These are phyloP conservation scores for Phytophthora pisi DNA, from an alignment of 352 stramenopile genomes.

Conservation along the genomic window DNA sequence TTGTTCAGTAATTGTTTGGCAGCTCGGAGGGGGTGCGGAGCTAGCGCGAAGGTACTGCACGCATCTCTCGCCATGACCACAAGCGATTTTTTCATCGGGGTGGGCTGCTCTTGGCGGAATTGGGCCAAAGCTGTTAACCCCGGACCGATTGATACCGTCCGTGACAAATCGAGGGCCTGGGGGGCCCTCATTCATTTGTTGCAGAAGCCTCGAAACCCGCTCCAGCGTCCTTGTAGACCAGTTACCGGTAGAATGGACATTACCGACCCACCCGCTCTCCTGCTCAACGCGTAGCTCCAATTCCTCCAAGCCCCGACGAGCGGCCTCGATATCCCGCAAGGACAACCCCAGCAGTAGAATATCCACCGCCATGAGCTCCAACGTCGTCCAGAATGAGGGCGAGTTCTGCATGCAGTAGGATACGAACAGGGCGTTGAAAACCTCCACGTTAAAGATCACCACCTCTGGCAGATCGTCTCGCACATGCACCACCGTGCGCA, in stretches of 20 bases:
- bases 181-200: not conserved
- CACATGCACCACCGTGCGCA: conserved; percentile 4
- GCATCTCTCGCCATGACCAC: not conserved
- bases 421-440: conserved; percentile 6
- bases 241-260: too few species aligned
- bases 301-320: not conserved
- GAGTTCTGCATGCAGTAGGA: conserved; percentile 19
- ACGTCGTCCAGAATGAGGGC: conserved; percentile 8
- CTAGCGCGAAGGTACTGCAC: not conserved
- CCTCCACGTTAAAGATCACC: conserved; percentile 8
- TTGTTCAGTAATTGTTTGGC: not conserved
- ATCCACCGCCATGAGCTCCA: conserved; percentile 8
- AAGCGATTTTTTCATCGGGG: not conserved
- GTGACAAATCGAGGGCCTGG: not conserved
- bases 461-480: conserved; percentile 2
- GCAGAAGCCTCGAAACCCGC: not conserved
- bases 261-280: not conserved
- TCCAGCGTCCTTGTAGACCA: not conserved
- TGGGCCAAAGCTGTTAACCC: not conserved
- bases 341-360: not conserved
- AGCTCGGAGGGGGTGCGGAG: not conserved
- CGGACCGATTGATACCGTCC: not conserved
- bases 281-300: conserved; percentile 3
- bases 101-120: not conserved
- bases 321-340: not conserved